Percentiles rank a stretch among this genome's conserved stretches.
Evolutionary conservation across 106 monocot species (phyloP).

Genomic region (Apostasia shenzhenica): DNA sequence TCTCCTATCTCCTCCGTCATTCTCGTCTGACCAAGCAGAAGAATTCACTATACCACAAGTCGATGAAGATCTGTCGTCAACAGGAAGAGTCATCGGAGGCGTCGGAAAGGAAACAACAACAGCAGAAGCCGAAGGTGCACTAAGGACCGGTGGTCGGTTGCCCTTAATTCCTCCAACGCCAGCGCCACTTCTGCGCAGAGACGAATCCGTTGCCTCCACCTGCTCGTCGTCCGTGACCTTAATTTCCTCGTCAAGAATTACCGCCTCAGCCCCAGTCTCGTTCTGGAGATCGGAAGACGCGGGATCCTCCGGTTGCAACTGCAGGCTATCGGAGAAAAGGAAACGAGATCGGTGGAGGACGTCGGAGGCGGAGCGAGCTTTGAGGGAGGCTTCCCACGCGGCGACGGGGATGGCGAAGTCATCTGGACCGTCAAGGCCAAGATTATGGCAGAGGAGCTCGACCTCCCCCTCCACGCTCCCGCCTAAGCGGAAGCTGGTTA

Average conservation of each 20-base stretch:
- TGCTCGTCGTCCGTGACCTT: neutral
- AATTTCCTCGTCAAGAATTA: neutral
- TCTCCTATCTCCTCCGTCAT: neutral
- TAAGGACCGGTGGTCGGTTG: conserved; percentile 30
- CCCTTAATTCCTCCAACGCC: conserved; percentile 52
- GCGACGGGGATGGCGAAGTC: conserved; percentile 54
- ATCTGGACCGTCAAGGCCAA: conserved; percentile 59
- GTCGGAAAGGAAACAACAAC: conserved; percentile 1
- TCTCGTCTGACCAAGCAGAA: conserved; percentile 10
- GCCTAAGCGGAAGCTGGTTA: conserved; percentile 56
- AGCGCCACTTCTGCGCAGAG: neutral
- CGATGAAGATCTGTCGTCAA: conserved; percentile 9
- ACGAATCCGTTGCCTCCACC: neutral
- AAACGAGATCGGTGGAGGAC: conserved; percentile 24
- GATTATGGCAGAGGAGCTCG: conserved; percentile 32
- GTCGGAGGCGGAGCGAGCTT: conserved; percentile 8
- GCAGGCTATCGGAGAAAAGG: neutral
- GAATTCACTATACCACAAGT: conserved; percentile 29
- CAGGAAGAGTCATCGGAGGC: conserved; percentile 14
- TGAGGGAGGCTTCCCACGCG: conserved; percentile 44
- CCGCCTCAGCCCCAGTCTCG: neutral
- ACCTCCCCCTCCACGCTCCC: conserved; percentile 37
- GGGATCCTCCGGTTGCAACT: neutral
- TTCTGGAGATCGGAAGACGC: neutral
- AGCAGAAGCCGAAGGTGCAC: conserved; percentile 16